Percentiles rank a stretch among this genome's conserved stretches.
Conservation (phyloP, 129 eudicot genomes). For the Saposhnikovia divaricata region DNA sequence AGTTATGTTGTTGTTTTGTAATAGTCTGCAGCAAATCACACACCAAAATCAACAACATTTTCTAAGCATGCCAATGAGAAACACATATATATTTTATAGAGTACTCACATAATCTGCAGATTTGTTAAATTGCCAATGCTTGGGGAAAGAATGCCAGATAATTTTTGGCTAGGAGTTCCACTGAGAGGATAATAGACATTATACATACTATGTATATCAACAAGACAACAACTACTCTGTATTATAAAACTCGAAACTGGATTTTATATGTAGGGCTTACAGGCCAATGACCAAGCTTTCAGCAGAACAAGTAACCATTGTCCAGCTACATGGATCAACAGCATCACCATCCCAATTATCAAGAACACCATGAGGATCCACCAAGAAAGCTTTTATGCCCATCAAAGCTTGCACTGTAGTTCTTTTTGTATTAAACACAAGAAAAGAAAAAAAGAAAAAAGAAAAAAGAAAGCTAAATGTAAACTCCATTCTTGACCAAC, state of each 20-base stretch:
- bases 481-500: slow-evolving; percentile 16
- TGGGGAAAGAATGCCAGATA: slow-evolving; percentile 73
- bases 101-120: slow-evolving; percentile 71
- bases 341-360: slow-evolving; percentile 93
- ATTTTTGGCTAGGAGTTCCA: slow-evolving; percentile 84
- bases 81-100: not conserved
- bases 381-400: slow-evolving; percentile 61
- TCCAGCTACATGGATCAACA: slow-evolving; percentile 98
- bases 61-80: not conserved
- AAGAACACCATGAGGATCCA: slow-evolving; percentile 88
- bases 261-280: slow-evolving; percentile 33
- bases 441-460: not conserved
- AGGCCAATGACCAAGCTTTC: slow-evolving; percentile 77
- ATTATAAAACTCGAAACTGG: not conserved
- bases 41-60: not conserved
- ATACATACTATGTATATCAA: not conserved
- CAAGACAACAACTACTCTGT: not conserved
- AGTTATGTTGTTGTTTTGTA: slow-evolving; percentile 78
- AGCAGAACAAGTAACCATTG: slow-evolving; percentile 87
- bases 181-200: slow-evolving; percentile 29
- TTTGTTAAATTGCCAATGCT: slow-evolving; percentile 90
- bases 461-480: slow-evolving; percentile 16
- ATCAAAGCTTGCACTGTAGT: slow-evolving; percentile 84
- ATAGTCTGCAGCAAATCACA: slow-evolving; percentile 40
- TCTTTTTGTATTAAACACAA: not conserved